These are phyloP conservation scores for Madurella fahalii DNA, from an alignment of 2,329 filamentous ascomycete genomes.

Conservation along the genomic window DNA sequence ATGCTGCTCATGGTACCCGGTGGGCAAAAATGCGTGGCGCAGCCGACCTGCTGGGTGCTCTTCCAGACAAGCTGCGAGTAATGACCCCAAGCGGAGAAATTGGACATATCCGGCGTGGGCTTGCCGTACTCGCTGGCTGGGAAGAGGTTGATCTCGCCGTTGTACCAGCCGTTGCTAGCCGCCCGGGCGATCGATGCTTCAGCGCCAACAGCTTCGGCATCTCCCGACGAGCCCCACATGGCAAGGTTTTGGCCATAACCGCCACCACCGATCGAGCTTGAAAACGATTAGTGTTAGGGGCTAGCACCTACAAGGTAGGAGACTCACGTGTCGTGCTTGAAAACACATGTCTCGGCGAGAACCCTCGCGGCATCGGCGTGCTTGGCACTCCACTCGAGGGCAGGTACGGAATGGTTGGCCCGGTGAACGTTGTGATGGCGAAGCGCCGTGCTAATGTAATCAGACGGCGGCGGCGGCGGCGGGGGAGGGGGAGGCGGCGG, in stretches of 20 bases:
- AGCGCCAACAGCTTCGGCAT: conserved; percentile 44
- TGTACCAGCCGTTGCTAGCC: conserved; percentile 85
- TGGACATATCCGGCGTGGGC: conserved; percentile 53
- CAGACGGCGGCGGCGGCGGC: conserved; percentile 22
- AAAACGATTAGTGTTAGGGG: conserved; percentile 31
- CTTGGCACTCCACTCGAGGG: conserved; percentile 60
- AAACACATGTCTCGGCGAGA: conserved; percentile 64
- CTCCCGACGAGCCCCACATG: conserved; percentile 46
- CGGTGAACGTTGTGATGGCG: conserved; percentile 85
- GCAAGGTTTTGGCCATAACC: conserved; percentile 92
- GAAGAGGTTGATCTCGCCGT: conserved; percentile 63
- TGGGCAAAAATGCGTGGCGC: conserved; percentile 53
- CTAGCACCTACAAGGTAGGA: conserved; percentile 5
- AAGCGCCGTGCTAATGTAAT: conserved; percentile 42
- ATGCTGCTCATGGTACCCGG: conserved; percentile 46
- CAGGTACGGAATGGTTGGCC: conserved; percentile 68
- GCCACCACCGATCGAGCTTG: conserved; percentile 52
- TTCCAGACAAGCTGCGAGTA: conserved; percentile 75
- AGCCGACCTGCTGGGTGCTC: conserved; percentile 58
- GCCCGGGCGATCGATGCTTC: conserved; percentile 58
- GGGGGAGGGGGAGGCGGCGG: conserved; percentile 9
- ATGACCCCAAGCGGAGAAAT: conserved; percentile 68
- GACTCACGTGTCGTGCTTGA: conserved; percentile 71
- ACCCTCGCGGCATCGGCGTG: conserved; percentile 61
- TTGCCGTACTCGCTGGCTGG: conserved; percentile 55